Base-by-base conservation (phyloP, 2,329 filamentous ascomycete species). In the Corniculantispora saksenae region DNA sequence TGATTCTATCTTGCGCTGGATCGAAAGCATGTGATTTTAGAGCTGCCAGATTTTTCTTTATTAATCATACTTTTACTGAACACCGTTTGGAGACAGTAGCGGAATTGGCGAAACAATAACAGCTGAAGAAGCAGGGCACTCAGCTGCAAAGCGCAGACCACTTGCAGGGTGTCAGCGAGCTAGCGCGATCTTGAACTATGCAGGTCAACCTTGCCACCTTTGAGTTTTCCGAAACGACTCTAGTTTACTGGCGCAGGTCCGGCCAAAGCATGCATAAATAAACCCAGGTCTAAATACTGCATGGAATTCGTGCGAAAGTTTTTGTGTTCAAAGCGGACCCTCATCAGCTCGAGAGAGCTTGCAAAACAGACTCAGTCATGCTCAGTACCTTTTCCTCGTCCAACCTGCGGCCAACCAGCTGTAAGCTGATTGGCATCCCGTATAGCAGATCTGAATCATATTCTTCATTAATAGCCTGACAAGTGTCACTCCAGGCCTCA, bases 341-440 rank as follows among this genome's bases (percentile, higher is more conserved):
- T 9, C 38, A 13, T 51, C 23, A 51, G 21, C 13, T 21, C 9
- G 25, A 23, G 10, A 71, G 38, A 9, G 66, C 68, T 29, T 72
- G 67, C 12, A 73, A 56, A 2, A 78, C 67, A 5, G 58, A 60
- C 17, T 71, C 69, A 1, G 71, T 73, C 69, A 79, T 76, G 1
- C 72, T 72, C 25, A 81, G 68, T 0, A 75, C 74, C 64, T 80
- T 80, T 61, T 81, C 79, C 62, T 80, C 78, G 43, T 80, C 78
- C 7, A 81, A 60, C 3, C 77, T 73, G n/a, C 78, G 71, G 0
- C 72, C 80, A n/a, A 83, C 78, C 0, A 84, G 68, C 60, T 82
- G 79, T 1, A 82, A 70, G 54, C 74, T 81, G 29, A 83, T 75
- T 0, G 80, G 79, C 66, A 81, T 74, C 0, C 79, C 79, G 32